Percentiles rank a stretch among this genome's conserved stretches.
phyloP scores from a whole-genome alignment of 2,329 filamentous ascomycete genomes.

The Colletotrichum siamense region DNA sequence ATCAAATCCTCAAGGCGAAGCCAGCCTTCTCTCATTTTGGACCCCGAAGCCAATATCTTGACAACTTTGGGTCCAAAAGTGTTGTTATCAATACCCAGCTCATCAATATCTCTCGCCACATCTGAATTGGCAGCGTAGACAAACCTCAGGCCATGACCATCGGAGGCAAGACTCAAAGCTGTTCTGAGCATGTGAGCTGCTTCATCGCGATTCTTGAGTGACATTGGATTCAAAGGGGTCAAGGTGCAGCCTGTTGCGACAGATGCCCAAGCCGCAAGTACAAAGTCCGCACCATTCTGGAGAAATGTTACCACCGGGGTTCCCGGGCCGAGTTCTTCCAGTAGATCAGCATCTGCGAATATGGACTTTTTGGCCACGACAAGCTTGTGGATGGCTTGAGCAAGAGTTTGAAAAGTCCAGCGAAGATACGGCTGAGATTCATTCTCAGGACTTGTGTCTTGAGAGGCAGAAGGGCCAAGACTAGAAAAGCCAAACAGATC shows the following conservation, averaged over 20 bases:
- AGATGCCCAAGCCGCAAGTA: not conserved
- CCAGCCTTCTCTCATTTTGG: not conserved
- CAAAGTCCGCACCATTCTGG: not conserved
- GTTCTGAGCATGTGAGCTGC: not conserved
- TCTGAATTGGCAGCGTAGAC: not conserved
- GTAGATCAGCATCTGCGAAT: not conserved
- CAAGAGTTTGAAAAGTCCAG: not conserved
- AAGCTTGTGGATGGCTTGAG: not conserved
- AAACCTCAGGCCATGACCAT: not conserved
- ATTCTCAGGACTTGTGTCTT: not conserved
- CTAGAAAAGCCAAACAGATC: not conserved
- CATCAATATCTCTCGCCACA: not conserved
- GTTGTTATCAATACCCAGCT: fast-evolving
- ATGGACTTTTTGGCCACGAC: not conserved
- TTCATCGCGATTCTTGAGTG: not conserved
- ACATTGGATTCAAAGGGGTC: not conserved
- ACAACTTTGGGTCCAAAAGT: not conserved
- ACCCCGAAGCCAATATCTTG: not conserved
- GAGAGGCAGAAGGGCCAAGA: not conserved
- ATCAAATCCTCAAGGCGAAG: not conserved
- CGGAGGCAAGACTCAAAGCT: not conserved
- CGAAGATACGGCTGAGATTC: not conserved
- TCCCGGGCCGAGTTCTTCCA: not conserved
- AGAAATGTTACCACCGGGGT: not conserved
- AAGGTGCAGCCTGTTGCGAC: not conserved